Percentiles rank a stretch among this genome's conserved stretches.
These are phyloP conservation scores for Thermothielavioides terrestris DNA, from an alignment of 495 filamentous ascomycete genomes.

Conservation along the genomic window DNA sequence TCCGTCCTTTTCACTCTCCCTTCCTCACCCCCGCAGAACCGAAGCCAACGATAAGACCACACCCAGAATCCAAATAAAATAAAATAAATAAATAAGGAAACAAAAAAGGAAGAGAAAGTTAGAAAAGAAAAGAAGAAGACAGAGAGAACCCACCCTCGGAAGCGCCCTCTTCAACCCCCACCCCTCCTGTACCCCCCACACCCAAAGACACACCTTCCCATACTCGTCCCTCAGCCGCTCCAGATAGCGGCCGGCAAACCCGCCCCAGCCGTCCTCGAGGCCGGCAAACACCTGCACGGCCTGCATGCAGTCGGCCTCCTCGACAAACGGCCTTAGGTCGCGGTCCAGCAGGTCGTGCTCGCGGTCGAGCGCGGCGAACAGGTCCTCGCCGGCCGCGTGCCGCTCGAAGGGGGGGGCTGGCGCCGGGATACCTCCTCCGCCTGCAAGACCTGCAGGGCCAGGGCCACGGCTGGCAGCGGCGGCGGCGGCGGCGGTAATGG, in stretches of 20 bases:
- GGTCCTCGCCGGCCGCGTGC: slow-evolving; percentile 68
- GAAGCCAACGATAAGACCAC: too few species aligned
- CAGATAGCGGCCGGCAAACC: slow-evolving; percentile 71
- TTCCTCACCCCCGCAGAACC: too few species aligned
- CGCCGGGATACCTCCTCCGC: too few species aligned
- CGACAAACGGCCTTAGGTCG: slow-evolving; percentile 75
- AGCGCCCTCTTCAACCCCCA: slow-evolving; percentile 39
- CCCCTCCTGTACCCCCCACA: slow-evolving; percentile 73
- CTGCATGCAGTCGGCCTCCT: slow-evolving; percentile 91
- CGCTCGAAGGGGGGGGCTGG: slow-evolving; percentile 68
- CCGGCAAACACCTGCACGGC: slow-evolving; percentile 73
- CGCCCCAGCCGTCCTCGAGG: slow-evolving; percentile 88
- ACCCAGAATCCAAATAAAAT: neutral
- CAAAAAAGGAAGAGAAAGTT: neutral
- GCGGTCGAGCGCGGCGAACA: slow-evolving; percentile 72
- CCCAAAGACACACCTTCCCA: slow-evolving; percentile 74
- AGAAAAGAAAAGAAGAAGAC: neutral
- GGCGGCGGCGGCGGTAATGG: too few species aligned
- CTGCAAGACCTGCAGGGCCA: too few species aligned
- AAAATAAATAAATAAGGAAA: neutral
- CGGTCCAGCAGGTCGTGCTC: slow-evolving; percentile 83
- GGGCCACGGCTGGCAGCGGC: too few species aligned
- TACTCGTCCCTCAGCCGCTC: slow-evolving; percentile 83
- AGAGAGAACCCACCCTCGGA: slow-evolving; percentile 44
- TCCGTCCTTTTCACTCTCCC: neutral